Conservation (phyloP, 2,329 filamentous ascomycete species). For the Neoarthrinium moseri region DNA sequence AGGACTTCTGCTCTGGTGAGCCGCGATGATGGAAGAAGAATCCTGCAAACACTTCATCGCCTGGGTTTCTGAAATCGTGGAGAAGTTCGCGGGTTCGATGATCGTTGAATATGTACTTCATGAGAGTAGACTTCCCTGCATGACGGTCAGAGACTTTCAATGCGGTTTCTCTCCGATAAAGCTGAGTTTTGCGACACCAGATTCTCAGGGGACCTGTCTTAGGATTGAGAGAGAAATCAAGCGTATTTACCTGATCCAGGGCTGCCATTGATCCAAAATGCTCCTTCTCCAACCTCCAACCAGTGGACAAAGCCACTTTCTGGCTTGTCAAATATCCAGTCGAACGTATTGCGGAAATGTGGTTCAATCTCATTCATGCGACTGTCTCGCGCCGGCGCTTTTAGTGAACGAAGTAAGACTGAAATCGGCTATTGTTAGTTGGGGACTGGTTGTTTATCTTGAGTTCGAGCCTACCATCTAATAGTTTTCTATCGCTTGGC, state of each 20-base stretch:
- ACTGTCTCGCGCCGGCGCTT: neutral
- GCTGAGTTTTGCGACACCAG: too few relatives aligned
- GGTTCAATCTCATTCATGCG: slow-evolving; percentile 13
- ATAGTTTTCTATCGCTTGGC: too few relatives aligned
- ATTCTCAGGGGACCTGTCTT: too few relatives aligned
- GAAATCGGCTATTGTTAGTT: too few relatives aligned
- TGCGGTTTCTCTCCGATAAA: too few relatives aligned
- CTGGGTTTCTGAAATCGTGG: slow-evolving; percentile 3
- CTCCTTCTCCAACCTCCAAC: slow-evolving; percentile 9
- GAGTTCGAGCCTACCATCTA: too few relatives aligned
- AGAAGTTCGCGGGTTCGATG: slow-evolving; percentile 12
- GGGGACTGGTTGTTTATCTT: too few relatives aligned
- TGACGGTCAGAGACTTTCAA: too few relatives aligned
- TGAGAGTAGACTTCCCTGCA: slow-evolving; percentile 21
- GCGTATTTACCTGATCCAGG: slow-evolving; percentile 18
- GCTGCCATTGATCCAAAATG: slow-evolving; percentile 20
- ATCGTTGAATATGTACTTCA: slow-evolving; percentile 18
- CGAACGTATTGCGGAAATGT: slow-evolving; percentile 12
- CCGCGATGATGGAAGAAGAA: slow-evolving; percentile 19
- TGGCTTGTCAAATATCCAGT: slow-evolving; percentile 14
- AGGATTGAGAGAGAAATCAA: too few relatives aligned
- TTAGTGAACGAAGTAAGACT: slow-evolving; percentile 11
- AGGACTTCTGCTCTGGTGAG: slow-evolving; percentile 13
- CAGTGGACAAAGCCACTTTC: slow-evolving; percentile 6
- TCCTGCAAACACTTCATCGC: slow-evolving; percentile 8